These are phyloP conservation scores for Cylindrotheca closterium DNA, from an alignment of 108 stramenopile species.

Conservation along the genomic window DNA sequence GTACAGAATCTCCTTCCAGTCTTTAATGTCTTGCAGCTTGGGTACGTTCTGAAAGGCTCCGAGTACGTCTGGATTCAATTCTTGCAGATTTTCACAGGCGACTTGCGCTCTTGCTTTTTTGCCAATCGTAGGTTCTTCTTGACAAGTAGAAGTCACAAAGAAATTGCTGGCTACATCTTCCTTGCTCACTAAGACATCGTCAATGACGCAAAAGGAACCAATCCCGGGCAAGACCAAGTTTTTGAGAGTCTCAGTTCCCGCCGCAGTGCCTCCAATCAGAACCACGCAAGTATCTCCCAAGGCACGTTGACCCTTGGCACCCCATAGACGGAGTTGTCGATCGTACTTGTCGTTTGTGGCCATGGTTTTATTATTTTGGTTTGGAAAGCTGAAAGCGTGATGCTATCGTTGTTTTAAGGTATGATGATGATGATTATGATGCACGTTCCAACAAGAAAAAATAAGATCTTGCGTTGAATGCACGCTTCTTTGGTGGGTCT, in stretches of 20 bases:
- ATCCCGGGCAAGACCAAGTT: constrained; percentile 98
- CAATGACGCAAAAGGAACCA: constrained; percentile 89
- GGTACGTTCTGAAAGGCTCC: constrained; percentile 49
- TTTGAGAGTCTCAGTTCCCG: constrained; percentile 97
- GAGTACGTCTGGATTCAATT: constrained; percentile 83
- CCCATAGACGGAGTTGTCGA: constrained; percentile 99
- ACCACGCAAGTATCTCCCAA: constrained; percentile 68
- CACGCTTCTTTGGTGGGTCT: too few species aligned
- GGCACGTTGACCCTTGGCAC: constrained; percentile 87
- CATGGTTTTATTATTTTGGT: too few species aligned
- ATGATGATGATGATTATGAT: too few species aligned
- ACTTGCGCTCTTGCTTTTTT: constrained; percentile 38
- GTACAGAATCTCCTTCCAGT: constrained; percentile 17
- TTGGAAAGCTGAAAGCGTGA: too few species aligned
- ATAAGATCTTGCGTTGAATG: too few species aligned
- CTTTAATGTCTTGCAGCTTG: not conserved
- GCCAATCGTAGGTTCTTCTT: constrained; percentile 5
- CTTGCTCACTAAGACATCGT: constrained; percentile 30
- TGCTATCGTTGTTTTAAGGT: too few species aligned
- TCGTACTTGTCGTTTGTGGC: constrained; percentile 97
- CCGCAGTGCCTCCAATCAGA: constrained; percentile 78
- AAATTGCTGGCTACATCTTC: constrained; percentile 64
- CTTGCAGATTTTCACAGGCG: constrained; percentile 44
- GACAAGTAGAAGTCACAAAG: constrained; percentile 41
- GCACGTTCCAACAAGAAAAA: too few species aligned